These are phyloP conservation scores for Apiotrichum laibachii DNA, from an alignment of 1,284 basidiomycete genomes.

Conservation along the genomic window DNA sequence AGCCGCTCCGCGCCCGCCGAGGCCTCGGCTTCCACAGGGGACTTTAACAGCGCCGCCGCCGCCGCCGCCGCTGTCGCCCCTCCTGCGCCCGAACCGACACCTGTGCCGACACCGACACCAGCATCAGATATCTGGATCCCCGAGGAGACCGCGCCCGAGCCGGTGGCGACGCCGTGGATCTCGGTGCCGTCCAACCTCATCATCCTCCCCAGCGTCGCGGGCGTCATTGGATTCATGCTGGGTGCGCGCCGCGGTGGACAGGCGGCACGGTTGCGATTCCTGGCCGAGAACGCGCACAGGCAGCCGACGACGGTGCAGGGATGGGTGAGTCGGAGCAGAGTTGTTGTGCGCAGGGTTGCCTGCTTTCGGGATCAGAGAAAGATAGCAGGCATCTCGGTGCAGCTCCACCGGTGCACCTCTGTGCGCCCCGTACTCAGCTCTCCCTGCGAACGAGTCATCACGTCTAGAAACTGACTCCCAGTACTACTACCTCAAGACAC, in stretches of 20 bases:
- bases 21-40: no score
- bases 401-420: neutral
- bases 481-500: constrained; percentile 53
- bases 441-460: no score
- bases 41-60: neutral
- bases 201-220: constrained; percentile 39
- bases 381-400: neutral
- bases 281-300: constrained; percentile 51
- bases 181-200: constrained; percentile 39
- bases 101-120: neutral
- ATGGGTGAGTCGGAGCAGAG: constrained; percentile 37
- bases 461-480: constrained; percentile 9
- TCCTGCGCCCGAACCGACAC: neutral
- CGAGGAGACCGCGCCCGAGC: neutral
- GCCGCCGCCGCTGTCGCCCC: neutral
- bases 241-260: constrained; percentile 44
- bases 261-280: constrained; percentile 42
- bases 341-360: neutral
- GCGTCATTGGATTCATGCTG: constrained; percentile 41
- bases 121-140: neutral
- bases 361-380: neutral
- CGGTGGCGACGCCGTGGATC: constrained; percentile 8
- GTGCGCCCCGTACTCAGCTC: neutral
- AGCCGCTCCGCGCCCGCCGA: no score
- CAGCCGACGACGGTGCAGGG: constrained; percentile 49